phyloP scores from a whole-genome alignment of 306 rosid genomes.

The Cicer arietinum region DNA sequence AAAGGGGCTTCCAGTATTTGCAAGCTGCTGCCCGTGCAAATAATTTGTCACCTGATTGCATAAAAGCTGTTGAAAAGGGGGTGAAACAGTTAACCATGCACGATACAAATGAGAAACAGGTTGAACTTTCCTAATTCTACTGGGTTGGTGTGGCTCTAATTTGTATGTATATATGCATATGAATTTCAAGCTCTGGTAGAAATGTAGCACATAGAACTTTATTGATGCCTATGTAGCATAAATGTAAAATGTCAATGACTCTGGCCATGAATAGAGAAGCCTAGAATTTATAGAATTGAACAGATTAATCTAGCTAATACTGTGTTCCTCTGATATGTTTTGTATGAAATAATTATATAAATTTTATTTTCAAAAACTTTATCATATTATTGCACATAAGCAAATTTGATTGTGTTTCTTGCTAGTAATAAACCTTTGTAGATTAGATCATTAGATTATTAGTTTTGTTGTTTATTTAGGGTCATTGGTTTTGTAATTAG shows the following conservation, averaged over 20 bases:
- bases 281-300: slow-evolving; percentile 20
- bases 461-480: neutral
- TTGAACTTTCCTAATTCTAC: slow-evolving; percentile 40
- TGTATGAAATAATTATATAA: slow-evolving; percentile 16
- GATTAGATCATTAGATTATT: neutral
- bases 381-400: slow-evolving; percentile 6
- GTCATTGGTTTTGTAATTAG: neutral
- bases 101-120: slow-evolving; percentile 73
- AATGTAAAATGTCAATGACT: slow-evolving; percentile 16
- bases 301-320: neutral
- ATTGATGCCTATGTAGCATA: slow-evolving; percentile 22
- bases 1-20: slow-evolving; percentile 69
- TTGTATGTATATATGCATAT: neutral
- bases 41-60: slow-evolving; percentile 59
- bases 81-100: slow-evolving; percentile 55
- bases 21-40: slow-evolving; percentile 70
- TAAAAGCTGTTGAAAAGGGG: slow-evolving; percentile 68
- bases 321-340: slow-evolving; percentile 1
- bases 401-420: slow-evolving; percentile 24
- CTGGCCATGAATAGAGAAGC: slow-evolving; percentile 8
- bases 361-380: slow-evolving; percentile 1
- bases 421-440: neutral
- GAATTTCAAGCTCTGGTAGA: slow-evolving; percentile 23
- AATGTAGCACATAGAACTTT: slow-evolving; percentile 4
- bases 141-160: slow-evolving; percentile 17